Conservation (phyloP, 768 basidiomycete genomes). For the Lactarius akahatsu region DNA sequence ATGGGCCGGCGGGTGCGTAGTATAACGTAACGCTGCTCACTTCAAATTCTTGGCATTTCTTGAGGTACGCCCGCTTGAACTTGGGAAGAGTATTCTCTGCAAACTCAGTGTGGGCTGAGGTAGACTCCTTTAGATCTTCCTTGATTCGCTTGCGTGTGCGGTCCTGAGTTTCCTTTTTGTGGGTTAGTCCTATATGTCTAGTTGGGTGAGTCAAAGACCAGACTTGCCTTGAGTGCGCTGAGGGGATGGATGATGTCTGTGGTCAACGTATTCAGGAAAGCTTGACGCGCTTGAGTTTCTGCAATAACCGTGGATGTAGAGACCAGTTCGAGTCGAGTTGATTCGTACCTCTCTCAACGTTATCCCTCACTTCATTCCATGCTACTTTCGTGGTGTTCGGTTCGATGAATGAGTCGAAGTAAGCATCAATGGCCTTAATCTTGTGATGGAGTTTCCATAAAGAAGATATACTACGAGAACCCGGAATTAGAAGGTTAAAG, state of each 20-base stretch:
- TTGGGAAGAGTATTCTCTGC: constrained; percentile 77
- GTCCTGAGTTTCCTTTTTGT: constrained; percentile 77
- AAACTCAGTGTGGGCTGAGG: constrained; percentile 75
- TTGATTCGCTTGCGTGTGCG: constrained; percentile 89
- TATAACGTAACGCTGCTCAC: constrained; percentile 39
- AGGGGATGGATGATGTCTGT: constrained; percentile 74
- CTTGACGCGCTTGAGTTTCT: constrained; percentile 83
- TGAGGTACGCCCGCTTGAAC: constrained; percentile 74
- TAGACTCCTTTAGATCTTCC: constrained; percentile 83
- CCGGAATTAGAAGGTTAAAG: not conserved
- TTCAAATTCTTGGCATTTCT: constrained; percentile 87
- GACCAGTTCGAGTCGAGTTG: not conserved
- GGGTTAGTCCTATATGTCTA: not conserved
- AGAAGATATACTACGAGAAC: constrained; percentile 59
- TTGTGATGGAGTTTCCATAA: constrained; percentile 71
- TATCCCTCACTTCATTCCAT: constrained; percentile 85
- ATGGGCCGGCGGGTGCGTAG: not conserved
- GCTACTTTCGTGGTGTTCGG: constrained; percentile 63
- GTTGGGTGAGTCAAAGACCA: not conserved
- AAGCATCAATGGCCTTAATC: constrained; percentile 65
- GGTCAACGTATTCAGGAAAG: constrained; percentile 69
- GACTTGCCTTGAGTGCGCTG: constrained; percentile 58
- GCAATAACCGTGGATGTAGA: constrained; percentile 19
- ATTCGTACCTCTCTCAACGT: constrained; percentile 68
- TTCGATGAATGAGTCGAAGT: constrained; percentile 70